Conservation (phyloP, 768 basidiomycete genomes). For the Boletellus sp. region DNA sequence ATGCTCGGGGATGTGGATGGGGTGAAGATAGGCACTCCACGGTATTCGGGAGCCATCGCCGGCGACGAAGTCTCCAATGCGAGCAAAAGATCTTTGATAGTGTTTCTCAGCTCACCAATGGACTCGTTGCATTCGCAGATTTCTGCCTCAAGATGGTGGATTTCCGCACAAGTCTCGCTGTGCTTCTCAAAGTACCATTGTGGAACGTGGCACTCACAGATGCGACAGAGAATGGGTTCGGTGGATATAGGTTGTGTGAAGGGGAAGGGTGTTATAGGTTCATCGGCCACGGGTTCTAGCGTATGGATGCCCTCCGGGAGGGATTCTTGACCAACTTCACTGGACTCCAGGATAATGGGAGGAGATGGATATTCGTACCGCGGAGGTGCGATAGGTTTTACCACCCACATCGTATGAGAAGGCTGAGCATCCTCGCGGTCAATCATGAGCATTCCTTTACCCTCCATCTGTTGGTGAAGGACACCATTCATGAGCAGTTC, state of each 20-base stretch:
- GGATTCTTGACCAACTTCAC: slow-evolving; percentile 39
- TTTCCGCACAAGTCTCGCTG: slow-evolving; percentile 97
- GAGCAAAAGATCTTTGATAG: slow-evolving; percentile 73
- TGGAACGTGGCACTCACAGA: slow-evolving; percentile 94
- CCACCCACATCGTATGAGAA: slow-evolving; percentile 98
- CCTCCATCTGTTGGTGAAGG: slow-evolving; percentile 87
- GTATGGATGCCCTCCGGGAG: slow-evolving; percentile 35
- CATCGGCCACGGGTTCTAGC: slow-evolving; percentile 36
- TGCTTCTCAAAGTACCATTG: slow-evolving; percentile 99
- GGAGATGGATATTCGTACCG: slow-evolving; percentile 66
- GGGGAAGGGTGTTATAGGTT: slow-evolving; percentile 68
- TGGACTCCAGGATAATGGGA: slow-evolving; percentile 52
- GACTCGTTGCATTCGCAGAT: slow-evolving; percentile 93
- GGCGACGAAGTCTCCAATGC: slow-evolving; percentile 74
- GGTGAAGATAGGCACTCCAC: slow-evolving; percentile 79
- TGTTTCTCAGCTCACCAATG: slow-evolving; percentile 79
- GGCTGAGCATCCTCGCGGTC: slow-evolving; percentile 85
- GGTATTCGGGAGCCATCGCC: slow-evolving; percentile 70
- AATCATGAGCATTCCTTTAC: slow-evolving; percentile 97
- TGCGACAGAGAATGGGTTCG: slow-evolving; percentile 88
- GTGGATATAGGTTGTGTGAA: slow-evolving; percentile 74
- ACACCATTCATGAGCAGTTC: slow-evolving; percentile 49
- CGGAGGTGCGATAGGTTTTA: slow-evolving; percentile 74
- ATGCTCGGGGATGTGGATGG: slow-evolving; percentile 70
- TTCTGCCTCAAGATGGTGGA: slow-evolving; percentile 93